Evolutionary conservation across 2,329 filamentous ascomycete species (phyloP), one percentile per base, ranked within the genome.

Genomic region (Botrytis paeoniae): DNA sequence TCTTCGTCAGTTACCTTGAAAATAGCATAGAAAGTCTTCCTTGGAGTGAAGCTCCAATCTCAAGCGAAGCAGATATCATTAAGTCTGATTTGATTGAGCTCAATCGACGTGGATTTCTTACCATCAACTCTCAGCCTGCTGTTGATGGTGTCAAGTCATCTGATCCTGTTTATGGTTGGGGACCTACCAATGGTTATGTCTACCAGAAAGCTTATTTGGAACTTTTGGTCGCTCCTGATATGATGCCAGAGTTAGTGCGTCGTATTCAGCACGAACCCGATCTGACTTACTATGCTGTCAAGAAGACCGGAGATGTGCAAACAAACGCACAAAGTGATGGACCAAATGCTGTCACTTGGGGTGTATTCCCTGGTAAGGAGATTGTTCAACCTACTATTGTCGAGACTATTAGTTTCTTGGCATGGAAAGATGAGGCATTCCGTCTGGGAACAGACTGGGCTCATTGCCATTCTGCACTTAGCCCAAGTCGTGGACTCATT

Each of bases 381-480:
- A 98, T 99, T 80, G 95, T 99, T n/a, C 96, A 99, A 83, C 96
- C 96, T 22, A 99, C 96, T n/a, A 98, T 99, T 79, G 96, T 99
- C 70, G 96, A 99, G 84, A 97, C 93, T 29, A 92, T 99, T 81
- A 97, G 93, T 82, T 99, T 99, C 88, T 86, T 99, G 71, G 96
- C 96, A 3, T 99, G 96, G 96, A 97, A 97, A 84, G 96, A 99
- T 78, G 96, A 99, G 83, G 97, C 97, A 25, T 99, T 94, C 86
- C 90, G 93, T 75, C 88, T 99, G 16, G 96, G 96, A 71, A 88
- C 92, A 73, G 95, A 99, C 80, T 99, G 96, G 96, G 93, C 93
- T 35, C 93, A 93, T 79, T 99, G 96, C 81, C 94, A 97, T 80
- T 89, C 94, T 54, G 86, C 91, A 74, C 86, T 86, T 73, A 94